These are phyloP conservation scores for Irpex sp. DNA, from an alignment of 1,284 basidiomycete genomes.

Conservation along the genomic window DNA sequence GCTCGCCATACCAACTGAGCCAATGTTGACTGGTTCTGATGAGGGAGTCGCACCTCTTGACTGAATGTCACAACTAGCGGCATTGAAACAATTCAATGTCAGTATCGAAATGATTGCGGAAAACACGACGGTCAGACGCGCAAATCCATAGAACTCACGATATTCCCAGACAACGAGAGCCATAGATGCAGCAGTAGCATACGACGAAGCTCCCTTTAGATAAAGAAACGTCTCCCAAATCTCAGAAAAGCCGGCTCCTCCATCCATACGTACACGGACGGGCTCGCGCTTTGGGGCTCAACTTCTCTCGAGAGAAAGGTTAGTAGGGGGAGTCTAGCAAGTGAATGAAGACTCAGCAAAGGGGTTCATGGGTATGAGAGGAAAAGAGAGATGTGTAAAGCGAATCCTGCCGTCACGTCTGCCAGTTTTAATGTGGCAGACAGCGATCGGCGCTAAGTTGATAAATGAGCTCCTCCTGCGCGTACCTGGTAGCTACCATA, in stretches of 20 bases:
- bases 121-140: neutral
- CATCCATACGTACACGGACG: constrained; percentile 13
- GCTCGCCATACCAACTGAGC: neutral
- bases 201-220: constrained; percentile 14
- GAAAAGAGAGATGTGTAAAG: neutral
- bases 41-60: constrained; percentile 10
- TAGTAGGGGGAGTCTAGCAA: constrained; percentile 1
- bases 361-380: neutral
- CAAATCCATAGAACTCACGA: constrained; percentile 6
- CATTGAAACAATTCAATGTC: neutral
- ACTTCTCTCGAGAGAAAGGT: constrained; percentile 1
- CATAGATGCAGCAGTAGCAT: constrained; percentile 13
- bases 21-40: neutral
- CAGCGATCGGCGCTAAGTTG: neutral
- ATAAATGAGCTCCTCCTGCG: neutral
- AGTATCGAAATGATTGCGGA: neutral
- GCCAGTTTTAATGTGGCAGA: neutral
- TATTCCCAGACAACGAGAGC: constrained; percentile 14
- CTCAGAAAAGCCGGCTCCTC: constrained; percentile 4
- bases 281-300: neutral
- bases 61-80: constrained; percentile 10
- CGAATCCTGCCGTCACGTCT: neutral
- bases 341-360: constrained; percentile 4
- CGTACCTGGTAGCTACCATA: neutral
- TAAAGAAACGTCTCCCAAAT: constrained; percentile 10